Conservation (phyloP, 2,329 filamentous ascomycete species). For the Polytolypa hystricis region DNA sequence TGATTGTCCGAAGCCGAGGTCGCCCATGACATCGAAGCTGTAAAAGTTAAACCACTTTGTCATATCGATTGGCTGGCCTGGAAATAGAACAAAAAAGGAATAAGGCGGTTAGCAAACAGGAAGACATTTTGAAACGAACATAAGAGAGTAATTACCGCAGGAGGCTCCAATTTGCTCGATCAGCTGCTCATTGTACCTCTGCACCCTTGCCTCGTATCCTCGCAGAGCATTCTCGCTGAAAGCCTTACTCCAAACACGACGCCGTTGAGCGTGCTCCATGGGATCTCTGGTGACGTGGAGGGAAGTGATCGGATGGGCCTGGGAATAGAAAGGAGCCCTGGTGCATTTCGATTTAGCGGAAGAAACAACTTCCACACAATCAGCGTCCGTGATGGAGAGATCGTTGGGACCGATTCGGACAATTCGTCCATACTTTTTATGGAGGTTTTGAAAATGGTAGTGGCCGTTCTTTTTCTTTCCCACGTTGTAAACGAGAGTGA, state of each 20-base stretch:
- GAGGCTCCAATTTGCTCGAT: conserved; percentile 12
- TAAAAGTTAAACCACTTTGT: conserved; percentile 26
- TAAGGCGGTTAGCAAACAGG: too few species aligned
- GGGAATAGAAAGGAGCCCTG: conserved; percentile 4
- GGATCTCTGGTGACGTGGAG: not conserved
- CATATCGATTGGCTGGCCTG: conserved; percentile 14
- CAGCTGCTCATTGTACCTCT: conserved; percentile 13
- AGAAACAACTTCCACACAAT: not conserved
- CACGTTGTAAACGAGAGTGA: not conserved
- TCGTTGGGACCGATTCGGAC: not conserved
- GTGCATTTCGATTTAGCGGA: not conserved
- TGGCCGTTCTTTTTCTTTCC: not conserved
- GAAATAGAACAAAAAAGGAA: too few species aligned
- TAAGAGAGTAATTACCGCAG: too few species aligned
- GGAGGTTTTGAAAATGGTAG: not conserved
- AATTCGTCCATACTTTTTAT: not conserved
- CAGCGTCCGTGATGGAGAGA: conserved; percentile 1
- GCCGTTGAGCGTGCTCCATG: not conserved
- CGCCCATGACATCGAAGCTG: conserved; percentile 33
- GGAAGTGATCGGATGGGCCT: not conserved
- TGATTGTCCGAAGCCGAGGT: conserved; percentile 29
- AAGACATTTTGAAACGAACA: too few species aligned
- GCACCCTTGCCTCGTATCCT: conserved; percentile 16
- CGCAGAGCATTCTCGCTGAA: conserved; percentile 10
- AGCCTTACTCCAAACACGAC: not conserved